Conservation (phyloP, 805 yeast genomes). For the Teunomyces gatunensis region DNA sequence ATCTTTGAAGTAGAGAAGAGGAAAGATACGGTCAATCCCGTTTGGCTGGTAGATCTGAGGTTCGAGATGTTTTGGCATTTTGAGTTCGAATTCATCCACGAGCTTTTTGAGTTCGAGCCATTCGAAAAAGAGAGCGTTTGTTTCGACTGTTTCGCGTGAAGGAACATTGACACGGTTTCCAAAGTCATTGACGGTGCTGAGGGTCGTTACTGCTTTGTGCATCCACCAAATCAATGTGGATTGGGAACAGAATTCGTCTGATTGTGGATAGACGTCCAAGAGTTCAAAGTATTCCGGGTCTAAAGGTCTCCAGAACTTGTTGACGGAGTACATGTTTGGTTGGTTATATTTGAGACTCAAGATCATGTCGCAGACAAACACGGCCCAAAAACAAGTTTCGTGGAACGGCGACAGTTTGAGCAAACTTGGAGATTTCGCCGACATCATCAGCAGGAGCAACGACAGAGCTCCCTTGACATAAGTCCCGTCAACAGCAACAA, state of each 20-base stretch:
- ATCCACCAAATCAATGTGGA: conserved; percentile 35
- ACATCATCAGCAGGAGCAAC: conserved; percentile 29
- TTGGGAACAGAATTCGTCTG: conserved; percentile 6
- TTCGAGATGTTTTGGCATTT: conserved; percentile 27
- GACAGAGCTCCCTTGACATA: conserved; percentile 38
- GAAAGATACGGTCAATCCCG: conserved; percentile 22
- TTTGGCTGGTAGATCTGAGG: conserved; percentile 32
- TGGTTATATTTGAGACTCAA: conserved; percentile 29
- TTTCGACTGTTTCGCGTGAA: conserved; percentile 23
- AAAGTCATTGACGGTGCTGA: conserved; percentile 30
- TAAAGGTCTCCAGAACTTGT: conserved; percentile 30
- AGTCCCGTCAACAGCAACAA: conserved; percentile 35
- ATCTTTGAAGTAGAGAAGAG: conserved; percentile 34
- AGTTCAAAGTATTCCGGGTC: conserved; percentile 29
- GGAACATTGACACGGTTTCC: conserved; percentile 23
- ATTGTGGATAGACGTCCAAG: conserved; percentile 5
- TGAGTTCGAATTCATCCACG: conserved; percentile 27
- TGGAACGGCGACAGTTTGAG: conserved; percentile 29
- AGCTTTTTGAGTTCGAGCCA: conserved; percentile 27
- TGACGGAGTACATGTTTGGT: conserved; percentile 32
- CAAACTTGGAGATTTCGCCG: conserved; percentile 17
- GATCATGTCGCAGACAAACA: conserved; percentile 33
- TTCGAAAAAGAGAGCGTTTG: conserved; percentile 19
- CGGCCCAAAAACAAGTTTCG: conserved; percentile 36
- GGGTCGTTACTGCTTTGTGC: conserved; percentile 27